These are phyloP conservation scores for Penicillium fuscoglaucum DNA, from an alignment of 2,329 filamentous ascomycete species.

Conservation along the genomic window DNA sequence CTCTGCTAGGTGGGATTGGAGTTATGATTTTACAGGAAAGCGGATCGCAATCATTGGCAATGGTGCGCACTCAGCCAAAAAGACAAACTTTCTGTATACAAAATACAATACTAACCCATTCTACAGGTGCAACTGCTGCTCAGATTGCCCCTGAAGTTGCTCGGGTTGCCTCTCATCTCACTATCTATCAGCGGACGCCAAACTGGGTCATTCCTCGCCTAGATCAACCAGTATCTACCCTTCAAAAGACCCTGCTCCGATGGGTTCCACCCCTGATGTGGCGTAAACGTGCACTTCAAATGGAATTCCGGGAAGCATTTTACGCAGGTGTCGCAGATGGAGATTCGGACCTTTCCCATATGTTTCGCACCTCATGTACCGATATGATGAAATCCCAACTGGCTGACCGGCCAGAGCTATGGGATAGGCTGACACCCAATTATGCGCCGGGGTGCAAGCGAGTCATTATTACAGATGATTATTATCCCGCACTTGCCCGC, in stretches of 20 bases:
- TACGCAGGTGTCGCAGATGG: constrained; percentile 46
- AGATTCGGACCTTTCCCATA: constrained; percentile 42
- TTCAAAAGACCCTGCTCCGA: constrained; percentile 47
- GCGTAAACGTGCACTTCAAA: constrained; percentile 52
- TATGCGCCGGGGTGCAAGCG: constrained; percentile 25
- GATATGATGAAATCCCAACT: constrained; percentile 50
- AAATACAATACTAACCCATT: background rate
- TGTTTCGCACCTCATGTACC: constrained; percentile 41
- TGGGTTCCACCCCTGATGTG: constrained; percentile 55
- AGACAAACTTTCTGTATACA: constrained; percentile 1
- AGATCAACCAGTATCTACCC: constrained; percentile 49
- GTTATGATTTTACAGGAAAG: constrained; percentile 55
- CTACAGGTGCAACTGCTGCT: constrained; percentile 54
- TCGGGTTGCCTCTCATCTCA: constrained; percentile 51
- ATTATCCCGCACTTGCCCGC: constrained; percentile 21
- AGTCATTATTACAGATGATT: constrained; percentile 22
- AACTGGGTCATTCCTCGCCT: constrained; percentile 60
- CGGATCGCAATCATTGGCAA: constrained; percentile 61
- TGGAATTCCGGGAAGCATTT: constrained; percentile 57
- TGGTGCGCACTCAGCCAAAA: constrained; percentile 35
- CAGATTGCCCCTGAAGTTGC: constrained; percentile 61
- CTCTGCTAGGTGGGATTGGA: constrained; percentile 62
- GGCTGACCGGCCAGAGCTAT: constrained; percentile 51
- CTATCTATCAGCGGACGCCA: constrained; percentile 59
- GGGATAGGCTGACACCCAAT: constrained; percentile 55